phyloP scores from a whole-genome alignment of 371 early-diverging fungal species.

The Homolaphlyctis polyrhiza region DNA sequence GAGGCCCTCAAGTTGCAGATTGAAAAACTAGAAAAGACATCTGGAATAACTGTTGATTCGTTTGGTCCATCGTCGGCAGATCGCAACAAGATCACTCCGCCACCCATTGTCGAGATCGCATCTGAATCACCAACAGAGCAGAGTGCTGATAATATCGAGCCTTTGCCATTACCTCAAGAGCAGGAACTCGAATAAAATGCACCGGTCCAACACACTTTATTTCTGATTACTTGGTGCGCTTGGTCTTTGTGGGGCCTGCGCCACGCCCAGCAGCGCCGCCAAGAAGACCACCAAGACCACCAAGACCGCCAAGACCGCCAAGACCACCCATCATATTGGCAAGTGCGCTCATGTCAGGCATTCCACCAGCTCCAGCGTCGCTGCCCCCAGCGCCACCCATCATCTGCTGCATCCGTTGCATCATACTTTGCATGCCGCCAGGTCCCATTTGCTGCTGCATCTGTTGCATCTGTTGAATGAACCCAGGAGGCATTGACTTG shows the following conservation, averaged over 20 bases:
- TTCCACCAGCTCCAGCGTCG: neutral
- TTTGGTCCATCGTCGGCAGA: neutral
- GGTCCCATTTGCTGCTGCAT: constrained; percentile 31
- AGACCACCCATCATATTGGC: constrained; percentile 3
- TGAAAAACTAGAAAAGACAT: neutral
- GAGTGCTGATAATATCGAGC: no score
- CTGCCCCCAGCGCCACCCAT: constrained; percentile 19
- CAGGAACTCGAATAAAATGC: no score
- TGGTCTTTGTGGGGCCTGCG: no score
- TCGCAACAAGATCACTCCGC: no score
- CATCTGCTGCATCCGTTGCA: constrained; percentile 33
- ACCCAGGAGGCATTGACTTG: constrained; percentile 63
- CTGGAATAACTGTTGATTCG: neutral
- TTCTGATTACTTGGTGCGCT: no score
- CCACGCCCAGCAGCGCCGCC: neutral
- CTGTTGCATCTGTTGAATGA: constrained; percentile 36
- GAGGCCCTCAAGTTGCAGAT: neutral
- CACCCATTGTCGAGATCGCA: neutral
- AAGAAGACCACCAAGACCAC: neutral
- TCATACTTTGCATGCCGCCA: constrained; percentile 72
- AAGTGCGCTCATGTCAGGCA: neutral
- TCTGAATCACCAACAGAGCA: neutral
- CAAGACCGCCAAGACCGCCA: constrained; percentile 1
- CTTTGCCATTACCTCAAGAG: no score
- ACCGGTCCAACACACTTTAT: no score